A percentile compares a stretch with the other conserved stretches of the same genome.
Conservation (phyloP, 768 basidiomycete genomes). For the Lepiota brunneoincarnata region DNA sequence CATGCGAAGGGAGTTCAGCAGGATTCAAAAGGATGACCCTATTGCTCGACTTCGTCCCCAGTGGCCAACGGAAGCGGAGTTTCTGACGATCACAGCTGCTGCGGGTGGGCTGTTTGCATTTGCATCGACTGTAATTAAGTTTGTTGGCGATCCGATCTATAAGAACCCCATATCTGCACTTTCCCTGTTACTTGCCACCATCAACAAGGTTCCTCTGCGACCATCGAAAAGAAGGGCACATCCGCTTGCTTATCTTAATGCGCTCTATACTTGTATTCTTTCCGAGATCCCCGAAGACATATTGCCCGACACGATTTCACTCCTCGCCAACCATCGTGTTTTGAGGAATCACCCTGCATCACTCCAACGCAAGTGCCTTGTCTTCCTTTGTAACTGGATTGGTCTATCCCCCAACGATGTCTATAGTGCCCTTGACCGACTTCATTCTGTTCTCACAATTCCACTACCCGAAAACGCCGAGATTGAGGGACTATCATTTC, state of each 20-base stretch:
- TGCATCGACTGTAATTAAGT: background rate
- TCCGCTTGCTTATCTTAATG: conserved; percentile 10
- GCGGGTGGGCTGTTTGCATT: background rate
- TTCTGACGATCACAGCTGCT: background rate
- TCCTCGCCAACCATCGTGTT: no score
- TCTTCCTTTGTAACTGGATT: no score
- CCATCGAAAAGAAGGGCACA: background rate
- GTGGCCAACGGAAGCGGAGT: background rate
- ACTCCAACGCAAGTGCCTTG: no score
- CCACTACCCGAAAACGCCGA: no score
- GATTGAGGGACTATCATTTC: no score
- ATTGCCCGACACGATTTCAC: no score
- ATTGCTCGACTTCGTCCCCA: background rate
- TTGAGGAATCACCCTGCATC: no score
- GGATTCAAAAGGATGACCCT: background rate
- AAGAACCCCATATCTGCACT: background rate
- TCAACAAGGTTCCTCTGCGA: background rate
- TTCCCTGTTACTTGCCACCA: background rate
- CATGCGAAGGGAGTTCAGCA: background rate
- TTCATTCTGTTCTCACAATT: no score
- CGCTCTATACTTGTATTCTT: conserved; percentile 8
- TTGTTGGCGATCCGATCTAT: background rate
- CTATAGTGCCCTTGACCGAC: no score
- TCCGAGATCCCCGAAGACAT: background rate
- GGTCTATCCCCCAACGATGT: no score